Base-by-base conservation (phyloP, 2,329 filamentous ascomycete genomes). In the Talaromyces atroroseus region DNA sequence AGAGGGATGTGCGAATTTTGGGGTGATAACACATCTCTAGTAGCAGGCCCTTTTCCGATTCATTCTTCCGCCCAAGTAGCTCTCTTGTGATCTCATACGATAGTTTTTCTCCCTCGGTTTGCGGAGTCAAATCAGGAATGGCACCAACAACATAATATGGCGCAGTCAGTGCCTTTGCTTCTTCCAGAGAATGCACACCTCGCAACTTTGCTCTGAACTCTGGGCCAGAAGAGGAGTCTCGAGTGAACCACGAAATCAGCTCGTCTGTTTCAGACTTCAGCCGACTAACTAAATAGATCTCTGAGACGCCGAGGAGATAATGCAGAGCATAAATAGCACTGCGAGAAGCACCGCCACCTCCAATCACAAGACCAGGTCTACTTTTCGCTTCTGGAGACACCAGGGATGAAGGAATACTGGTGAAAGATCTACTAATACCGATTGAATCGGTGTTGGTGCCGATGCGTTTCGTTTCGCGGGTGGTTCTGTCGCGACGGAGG, bases 361-460 rank as follows among this genome's bases (percentile, higher is more conserved):
- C 61, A 44, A 64, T 54, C 1, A 64, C 61, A 51, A 64, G 53
- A 8, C 57, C 61, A 12, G 62, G 58, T 48, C n/a, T 24, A 14
- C 45, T 46, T 10, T 46, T 58, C 20, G 56, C 59, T 4, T 49
- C 50, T n/a, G 49, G 32, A 2, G 20, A 36, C 16, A 51, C 32
- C 5, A 34, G 7, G 1, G 38, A 49, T 0, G 40, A 29, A 11
- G 57, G 47, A 32, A 58, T 29, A 16, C 40, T 46, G 18, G 58
- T 56, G 12, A 62, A 52, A 3, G 59, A 57, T 24, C 90, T 86
- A 14, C 86, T 79, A 52, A 91, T 84, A 40, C 88, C 88, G 47
- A 89, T 78, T 49, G 86, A 85, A 69, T 92, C 88, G 2, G 88
- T 91, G 73, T 92, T 91, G 46, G 87, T 86, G 54, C 88, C 88